A percentile compares a stretch with the other conserved stretches of the same genome.
phyloP scores from a whole-genome alignment of 2,329 filamentous ascomycete species.

The Paecilomyces formosus region DNA sequence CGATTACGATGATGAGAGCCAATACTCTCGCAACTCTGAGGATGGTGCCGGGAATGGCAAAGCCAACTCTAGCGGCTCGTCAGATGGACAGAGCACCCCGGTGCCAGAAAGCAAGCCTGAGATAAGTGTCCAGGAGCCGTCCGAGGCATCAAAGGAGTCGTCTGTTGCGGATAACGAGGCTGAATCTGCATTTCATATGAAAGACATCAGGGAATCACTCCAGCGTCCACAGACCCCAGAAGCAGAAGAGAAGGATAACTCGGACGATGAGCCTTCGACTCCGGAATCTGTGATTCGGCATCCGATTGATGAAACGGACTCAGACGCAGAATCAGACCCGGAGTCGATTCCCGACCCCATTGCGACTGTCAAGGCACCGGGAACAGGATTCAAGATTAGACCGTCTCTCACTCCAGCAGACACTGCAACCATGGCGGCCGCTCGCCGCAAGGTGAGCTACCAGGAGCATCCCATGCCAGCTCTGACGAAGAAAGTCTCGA shows the following conservation, averaged over 20 bases:
- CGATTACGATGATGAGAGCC: conserved; percentile 50
- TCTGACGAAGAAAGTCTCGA: conserved; percentile 15
- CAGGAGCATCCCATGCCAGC: conserved; percentile 46
- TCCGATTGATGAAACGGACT: conserved; percentile 46
- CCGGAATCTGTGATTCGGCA: conserved; percentile 89
- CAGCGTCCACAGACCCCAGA: conserved; percentile 39
- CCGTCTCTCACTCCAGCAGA: conserved; percentile 84
- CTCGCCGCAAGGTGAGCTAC: conserved; percentile 75
- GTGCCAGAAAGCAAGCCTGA: conserved; percentile 17
- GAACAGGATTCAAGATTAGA: conserved; percentile 80
- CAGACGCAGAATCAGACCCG: conserved; percentile 23
- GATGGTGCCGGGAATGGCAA: conserved; percentile 17
- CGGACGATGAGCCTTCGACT: conserved; percentile 54
- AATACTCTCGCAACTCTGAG: conserved; percentile 44
- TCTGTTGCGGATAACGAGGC: conserved; percentile 12
- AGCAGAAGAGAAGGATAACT: conserved; percentile 52
- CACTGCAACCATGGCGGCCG: conserved; percentile 73
- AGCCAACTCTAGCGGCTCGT: conserved; percentile 20
- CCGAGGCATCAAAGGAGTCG: conserved; percentile 28
- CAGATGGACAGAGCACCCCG: conserved; percentile 24
- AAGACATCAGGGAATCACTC: conserved; percentile 29
- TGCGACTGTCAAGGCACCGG: conserved; percentile 82
- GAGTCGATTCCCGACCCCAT: conserved; percentile 69
- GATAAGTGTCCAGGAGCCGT: not conserved
- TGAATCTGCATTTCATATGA: conserved; percentile 20